Evolutionary conservation across 345 rosid species (phyloP).

Genomic region (Hibiscus tridactylites): DNA sequence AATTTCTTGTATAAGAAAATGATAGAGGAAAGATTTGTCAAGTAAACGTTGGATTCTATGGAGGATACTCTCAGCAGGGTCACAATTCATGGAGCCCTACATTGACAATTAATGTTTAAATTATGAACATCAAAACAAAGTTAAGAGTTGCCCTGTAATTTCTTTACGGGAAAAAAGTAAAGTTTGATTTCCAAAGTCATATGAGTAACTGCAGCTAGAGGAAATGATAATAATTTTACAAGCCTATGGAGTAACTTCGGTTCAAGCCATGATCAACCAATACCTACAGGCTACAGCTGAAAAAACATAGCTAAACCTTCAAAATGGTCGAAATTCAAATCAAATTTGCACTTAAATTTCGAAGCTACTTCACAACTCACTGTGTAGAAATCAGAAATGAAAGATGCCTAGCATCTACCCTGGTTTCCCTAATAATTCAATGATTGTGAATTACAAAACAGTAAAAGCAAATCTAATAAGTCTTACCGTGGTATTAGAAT

Average conservation of each 20-base stretch:
- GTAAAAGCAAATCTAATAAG: neutral
- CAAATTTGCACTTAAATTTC: neutral
- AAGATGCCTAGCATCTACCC: neutral
- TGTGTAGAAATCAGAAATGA: neutral
- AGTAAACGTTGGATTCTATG: no score
- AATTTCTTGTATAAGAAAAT: neutral
- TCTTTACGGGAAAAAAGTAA: no score
- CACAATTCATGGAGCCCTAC: neutral
- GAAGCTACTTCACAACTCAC: neutral
- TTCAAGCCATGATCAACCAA: neutral
- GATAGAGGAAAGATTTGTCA: no score
- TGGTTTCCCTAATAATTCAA: neutral
- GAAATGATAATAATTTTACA: no score
- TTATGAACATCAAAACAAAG: neutral
- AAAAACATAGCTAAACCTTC: neutral
- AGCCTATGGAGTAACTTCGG: neutral
- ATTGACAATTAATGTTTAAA: neutral
- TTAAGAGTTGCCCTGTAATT: no score
- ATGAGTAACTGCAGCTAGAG: no score
- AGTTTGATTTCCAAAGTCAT: no score
- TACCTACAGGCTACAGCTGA: neutral
- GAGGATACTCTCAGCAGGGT: neutral
- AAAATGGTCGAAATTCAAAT: neutral
- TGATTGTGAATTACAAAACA: neutral
- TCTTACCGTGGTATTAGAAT: no score